Evolutionary conservation across 176 grass and related monocot species (phyloP), one percentile per base, ranked within the genome.

Genomic region (Aegilops sharonensis): DNA sequence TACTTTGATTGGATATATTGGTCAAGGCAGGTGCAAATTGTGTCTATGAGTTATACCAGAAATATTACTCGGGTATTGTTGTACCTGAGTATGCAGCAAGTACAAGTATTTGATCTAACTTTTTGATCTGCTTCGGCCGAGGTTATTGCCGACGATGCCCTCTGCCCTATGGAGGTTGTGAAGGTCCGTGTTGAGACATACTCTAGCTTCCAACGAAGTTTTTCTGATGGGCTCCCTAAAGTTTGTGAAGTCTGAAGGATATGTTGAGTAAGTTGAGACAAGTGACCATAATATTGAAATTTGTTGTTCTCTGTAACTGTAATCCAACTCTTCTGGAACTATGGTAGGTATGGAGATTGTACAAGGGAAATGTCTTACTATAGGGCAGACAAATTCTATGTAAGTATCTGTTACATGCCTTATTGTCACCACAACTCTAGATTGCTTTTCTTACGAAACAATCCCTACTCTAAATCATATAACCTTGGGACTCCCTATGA

Each of bases 41-140:
- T 61, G 88, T 93, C 82, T 93, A 91, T 8, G 91, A 95, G 5
- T 35, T 23, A 43, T 93, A 91, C 81, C 93, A 95, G 60, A 95
- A 91, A 78, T 91, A 88, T 40, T 95, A 93, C 81, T 91, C 85
- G 1, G 91, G 91, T 64, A 36, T 95, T 45, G 89, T 72, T 78
- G 94, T 91, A 10, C 87, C 87, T 21, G 85, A 93, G 74, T 86
- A 84, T 85, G 85, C 91, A 15, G 36, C 62, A 94, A 90, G 80
- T 94, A 97, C 75, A 94, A 97, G 77, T 92, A 91, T 11, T 76
- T 97, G 68, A 92, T 97, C 63, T 94, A 97, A 66, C 80, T 97
- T 32, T 85, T 83, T 9, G 88, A 89, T 94, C 92, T 25, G 91
- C 91, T 81, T 97, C 94, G 0, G 87, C 92, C 75, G 92, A 94